Evolutionary conservation across 345 rosid genomes (phyloP).

Genomic region (Lepidium sativum): DNA sequence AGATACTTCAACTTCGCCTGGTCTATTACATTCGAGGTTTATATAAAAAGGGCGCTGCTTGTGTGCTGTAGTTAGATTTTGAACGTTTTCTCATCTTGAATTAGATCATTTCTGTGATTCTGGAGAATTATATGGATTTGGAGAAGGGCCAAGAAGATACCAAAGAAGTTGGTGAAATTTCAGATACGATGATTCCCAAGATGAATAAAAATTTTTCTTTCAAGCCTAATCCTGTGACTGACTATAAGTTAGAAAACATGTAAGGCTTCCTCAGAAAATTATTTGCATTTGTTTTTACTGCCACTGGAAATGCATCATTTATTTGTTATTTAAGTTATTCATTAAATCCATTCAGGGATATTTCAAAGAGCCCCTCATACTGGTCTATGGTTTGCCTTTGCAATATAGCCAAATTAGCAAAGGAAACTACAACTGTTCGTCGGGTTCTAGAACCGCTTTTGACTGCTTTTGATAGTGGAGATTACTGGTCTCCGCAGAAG

Average conservation of each 20-base stretch:
- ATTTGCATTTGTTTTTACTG: neutral
- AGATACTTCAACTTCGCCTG: neutral
- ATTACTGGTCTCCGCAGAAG: conserved; percentile 61
- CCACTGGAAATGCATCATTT: conserved; percentile 6
- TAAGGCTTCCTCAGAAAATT: conserved; percentile 29
- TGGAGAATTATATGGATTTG: conserved; percentile 65
- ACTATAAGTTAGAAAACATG: conserved; percentile 44
- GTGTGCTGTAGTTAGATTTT: conserved; percentile 3
- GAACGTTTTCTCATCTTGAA: conserved; percentile 17
- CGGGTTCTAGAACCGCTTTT: conserved; percentile 92
- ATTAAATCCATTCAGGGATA: conserved; percentile 40
- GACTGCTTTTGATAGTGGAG: conserved; percentile 60
- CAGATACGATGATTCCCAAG: conserved; percentile 28
- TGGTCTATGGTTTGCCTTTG: conserved; percentile 77
- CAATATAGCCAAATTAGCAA: conserved; percentile 74
- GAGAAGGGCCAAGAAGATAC: conserved; percentile 35
- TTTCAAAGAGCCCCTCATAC: conserved; percentile 64
- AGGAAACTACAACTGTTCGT: conserved; percentile 78
- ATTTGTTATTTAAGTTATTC: conserved; percentile 15
- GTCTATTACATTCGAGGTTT: neutral
- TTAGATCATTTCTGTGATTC: conserved; percentile 77
- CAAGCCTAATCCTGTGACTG: conserved; percentile 27
- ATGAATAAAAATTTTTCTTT: conserved; percentile 34
- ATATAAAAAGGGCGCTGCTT: neutral
- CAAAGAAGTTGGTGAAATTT: conserved; percentile 29